Conservation (phyloP, 1,139 yeast species). For the Scheffersomyces segobiensis region DNA sequence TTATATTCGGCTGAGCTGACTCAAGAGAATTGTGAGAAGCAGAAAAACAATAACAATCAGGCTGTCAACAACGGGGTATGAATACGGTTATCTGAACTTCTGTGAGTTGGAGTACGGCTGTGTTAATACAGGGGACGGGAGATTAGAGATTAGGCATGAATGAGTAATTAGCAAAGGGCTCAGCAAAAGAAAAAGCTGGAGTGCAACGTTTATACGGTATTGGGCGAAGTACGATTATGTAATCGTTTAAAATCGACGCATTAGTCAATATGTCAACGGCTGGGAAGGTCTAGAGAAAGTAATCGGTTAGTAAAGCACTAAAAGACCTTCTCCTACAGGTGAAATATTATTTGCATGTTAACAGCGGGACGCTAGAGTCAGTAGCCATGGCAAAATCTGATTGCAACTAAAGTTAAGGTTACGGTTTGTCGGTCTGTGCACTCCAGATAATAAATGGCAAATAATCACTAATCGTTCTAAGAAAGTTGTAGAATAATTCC, state of each 20-base stretch:
- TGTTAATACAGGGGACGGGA: no score
- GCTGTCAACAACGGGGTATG: no score
- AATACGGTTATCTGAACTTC: not conserved
- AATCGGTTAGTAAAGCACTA: not conserved
- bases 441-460: not conserved
- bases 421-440: not conserved
- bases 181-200: not conserved
- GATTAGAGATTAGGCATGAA: no score
- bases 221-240: not conserved
- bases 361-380: not conserved
- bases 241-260: not conserved
- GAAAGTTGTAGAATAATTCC: not conserved
- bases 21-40: not conserved
- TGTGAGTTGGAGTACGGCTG: not conserved
- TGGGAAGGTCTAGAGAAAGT: not conserved
- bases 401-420: not conserved
- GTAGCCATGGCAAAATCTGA: not conserved
- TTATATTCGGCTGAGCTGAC: not conserved
- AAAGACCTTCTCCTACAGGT: not conserved
- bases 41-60: not conserved
- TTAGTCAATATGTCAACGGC: not conserved
- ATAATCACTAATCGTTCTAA: not conserved
- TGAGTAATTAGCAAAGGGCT: not conserved
- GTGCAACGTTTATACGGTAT: not conserved
- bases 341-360: not conserved